These are phyloP conservation scores for Colletotrichum karsti DNA, from an alignment of 2,329 filamentous ascomycete genomes.

Conservation along the genomic window DNA sequence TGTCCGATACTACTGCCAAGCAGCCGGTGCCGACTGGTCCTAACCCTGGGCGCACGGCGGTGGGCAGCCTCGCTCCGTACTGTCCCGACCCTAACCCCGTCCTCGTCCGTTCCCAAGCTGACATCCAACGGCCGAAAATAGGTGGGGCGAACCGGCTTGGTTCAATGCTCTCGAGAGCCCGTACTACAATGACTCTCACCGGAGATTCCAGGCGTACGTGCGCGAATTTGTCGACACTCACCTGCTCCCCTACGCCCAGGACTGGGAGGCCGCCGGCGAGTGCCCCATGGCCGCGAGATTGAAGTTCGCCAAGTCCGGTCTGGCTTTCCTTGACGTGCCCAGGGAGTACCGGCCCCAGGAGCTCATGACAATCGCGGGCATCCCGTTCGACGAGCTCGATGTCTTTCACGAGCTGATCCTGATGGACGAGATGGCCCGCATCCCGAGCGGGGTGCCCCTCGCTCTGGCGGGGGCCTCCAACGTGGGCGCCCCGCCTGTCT, in stretches of 20 bases:
- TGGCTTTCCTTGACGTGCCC: conserved; percentile 44
- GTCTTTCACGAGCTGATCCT: conserved; percentile 64
- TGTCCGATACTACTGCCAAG: neutral
- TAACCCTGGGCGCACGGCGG: neutral
- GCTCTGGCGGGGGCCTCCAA: conserved; percentile 66
- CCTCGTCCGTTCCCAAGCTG: neutral
- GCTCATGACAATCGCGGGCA: conserved; percentile 47
- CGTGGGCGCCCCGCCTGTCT: conserved; percentile 71
- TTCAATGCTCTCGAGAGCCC: conserved; percentile 45
- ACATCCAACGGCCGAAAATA: neutral
- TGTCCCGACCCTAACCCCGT: neutral
- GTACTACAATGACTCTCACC: conserved; percentile 72
- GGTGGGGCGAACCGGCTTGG: conserved; percentile 38
- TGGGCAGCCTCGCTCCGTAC: conserved; percentile 10
- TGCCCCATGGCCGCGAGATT: conserved; percentile 53
- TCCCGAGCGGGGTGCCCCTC: conserved; percentile 65
- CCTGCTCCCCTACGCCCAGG: conserved; percentile 64
- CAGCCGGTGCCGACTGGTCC: neutral
- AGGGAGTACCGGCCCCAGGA: conserved; percentile 38
- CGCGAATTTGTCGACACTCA: conserved; percentile 67
- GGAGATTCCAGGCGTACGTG: conserved; percentile 62
- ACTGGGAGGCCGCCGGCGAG: conserved; percentile 69
- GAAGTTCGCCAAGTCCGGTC: conserved; percentile 48
- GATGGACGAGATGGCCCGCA: conserved; percentile 62
- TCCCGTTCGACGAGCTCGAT: conserved; percentile 58